Percentiles rank a stretch among this genome's conserved stretches.
These are phyloP conservation scores for Penicillium samsonianum DNA, from an alignment of 495 filamentous ascomycete species.

Conservation along the genomic window DNA sequence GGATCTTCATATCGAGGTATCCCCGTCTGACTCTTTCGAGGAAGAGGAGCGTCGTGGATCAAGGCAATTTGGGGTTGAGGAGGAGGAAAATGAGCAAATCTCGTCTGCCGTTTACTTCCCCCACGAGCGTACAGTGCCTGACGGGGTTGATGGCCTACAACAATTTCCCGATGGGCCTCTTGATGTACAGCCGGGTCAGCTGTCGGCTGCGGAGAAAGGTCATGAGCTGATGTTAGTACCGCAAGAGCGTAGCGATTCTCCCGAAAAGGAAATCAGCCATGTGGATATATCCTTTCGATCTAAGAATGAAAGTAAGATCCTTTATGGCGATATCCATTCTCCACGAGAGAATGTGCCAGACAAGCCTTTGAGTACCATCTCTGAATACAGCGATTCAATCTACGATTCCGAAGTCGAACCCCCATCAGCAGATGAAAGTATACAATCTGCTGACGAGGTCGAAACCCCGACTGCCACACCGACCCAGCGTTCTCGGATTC, in stretches of 20 bases:
- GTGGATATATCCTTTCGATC: conserved; percentile 65
- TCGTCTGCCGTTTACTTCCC: conserved; percentile 92
- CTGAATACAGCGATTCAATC: conserved; percentile 48
- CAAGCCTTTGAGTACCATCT: conserved; percentile 38
- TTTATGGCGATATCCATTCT: conserved; percentile 58
- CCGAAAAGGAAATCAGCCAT: conserved; percentile 44
- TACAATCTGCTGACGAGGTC: conserved; percentile 53
- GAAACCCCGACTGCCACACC: conserved; percentile 66
- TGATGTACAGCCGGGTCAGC: conserved; percentile 35
- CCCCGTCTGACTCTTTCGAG: conserved; percentile 30
- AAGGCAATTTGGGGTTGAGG: conserved; percentile 67
- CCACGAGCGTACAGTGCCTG: conserved; percentile 60
- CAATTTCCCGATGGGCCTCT: conserved; percentile 48
- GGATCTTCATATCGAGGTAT: conserved; percentile 23
- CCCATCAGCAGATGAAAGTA: conserved; percentile 57
- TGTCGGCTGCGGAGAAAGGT: conserved; percentile 36
- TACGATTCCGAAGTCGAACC: conserved; percentile 67
- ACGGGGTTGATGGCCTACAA: conserved; percentile 42
- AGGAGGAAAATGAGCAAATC: conserved; percentile 90
- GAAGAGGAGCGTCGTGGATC: conserved; percentile 41
- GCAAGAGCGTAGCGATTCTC: conserved; percentile 31
- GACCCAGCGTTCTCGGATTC: conserved; percentile 38
- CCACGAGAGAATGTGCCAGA: conserved; percentile 38
- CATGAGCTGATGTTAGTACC: conserved; percentile 36
- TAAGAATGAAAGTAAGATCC: conserved; percentile 59